A percentile compares a stretch with the other conserved stretches of the same genome.
Evolutionary conservation across 306 rosid species (phyloP).

Genomic region (Malus orientalis): DNA sequence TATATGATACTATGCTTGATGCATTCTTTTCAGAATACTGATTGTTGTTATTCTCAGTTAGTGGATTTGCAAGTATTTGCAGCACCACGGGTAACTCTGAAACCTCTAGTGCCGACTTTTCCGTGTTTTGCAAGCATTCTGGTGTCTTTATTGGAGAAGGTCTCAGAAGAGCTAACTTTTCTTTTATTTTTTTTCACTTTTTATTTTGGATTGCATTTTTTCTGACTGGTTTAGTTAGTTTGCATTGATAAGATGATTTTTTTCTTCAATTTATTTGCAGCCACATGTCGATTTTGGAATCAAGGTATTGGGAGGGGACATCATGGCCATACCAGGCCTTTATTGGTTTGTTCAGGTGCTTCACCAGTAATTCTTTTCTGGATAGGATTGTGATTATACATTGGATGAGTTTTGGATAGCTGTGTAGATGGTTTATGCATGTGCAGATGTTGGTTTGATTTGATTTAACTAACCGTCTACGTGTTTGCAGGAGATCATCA

Average conservation of each 20-base stretch:
- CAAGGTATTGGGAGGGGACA: conserved; percentile 77
- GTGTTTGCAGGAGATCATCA: conserved; percentile 57
- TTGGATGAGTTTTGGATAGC: conserved; percentile 2
- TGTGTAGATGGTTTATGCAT: not conserved
- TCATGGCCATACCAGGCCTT: conserved; percentile 87
- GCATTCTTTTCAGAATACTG: conserved; percentile 24
- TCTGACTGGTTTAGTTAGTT: not conserved
- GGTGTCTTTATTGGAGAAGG: conserved; percentile 86
- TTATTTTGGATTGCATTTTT: not conserved
- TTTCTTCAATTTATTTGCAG: conserved; percentile 32
- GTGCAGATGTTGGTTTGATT: not conserved
- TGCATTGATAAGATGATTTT: not conserved
- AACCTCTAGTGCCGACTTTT: conserved; percentile 87
- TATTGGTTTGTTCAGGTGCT: conserved; percentile 81
- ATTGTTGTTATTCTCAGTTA: conserved; percentile 49
- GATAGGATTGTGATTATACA: not conserved
- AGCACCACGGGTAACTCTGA: conserved; percentile 52
- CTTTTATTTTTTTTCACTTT: not conserved
- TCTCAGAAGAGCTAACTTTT: not conserved
- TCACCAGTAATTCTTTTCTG: conserved; percentile 25
- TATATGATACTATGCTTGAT: conserved; percentile 1
- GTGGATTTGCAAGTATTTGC: conserved; percentile 79
- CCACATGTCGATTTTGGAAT: conserved; percentile 87
- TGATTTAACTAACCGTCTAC: conserved; percentile 13
- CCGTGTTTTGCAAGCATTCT: conserved; percentile 77